A percentile compares a stretch with the other conserved stretches of the same genome.
Evolutionary conservation across 2,329 filamentous ascomycete species (phyloP).

Genomic region (Huntiella savannae): DNA sequence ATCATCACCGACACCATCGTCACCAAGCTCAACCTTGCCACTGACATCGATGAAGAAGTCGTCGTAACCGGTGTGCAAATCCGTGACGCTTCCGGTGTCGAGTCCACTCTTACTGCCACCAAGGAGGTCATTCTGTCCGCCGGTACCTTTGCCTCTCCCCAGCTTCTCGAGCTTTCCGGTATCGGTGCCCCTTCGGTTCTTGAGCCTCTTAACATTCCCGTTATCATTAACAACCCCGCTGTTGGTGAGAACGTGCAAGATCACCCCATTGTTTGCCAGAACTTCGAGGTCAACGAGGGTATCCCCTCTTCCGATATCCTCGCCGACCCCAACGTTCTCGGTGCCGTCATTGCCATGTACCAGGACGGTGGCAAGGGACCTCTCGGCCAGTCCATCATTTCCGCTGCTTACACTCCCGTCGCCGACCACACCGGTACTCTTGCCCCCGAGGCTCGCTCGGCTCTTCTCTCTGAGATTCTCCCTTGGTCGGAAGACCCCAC

Average conservation of each 20-base stretch:
- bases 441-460: slow-evolving; percentile 14
- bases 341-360: slow-evolving; percentile 19
- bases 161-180: slow-evolving; percentile 32
- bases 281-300: slow-evolving; percentile 23
- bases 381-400: slow-evolving; percentile 23
- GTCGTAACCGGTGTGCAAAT: slow-evolving; percentile 19
- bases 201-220: slow-evolving; percentile 23
- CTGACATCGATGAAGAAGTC: slow-evolving; percentile 14
- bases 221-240: slow-evolving; percentile 31
- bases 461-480: slow-evolving; percentile 14
- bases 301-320: slow-evolving; percentile 16
- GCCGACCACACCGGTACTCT: slow-evolving; percentile 17
- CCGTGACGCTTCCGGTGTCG: slow-evolving; percentile 2
- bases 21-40: slow-evolving; percentile 18
- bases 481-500: slow-evolving; percentile 12
- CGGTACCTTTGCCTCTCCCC: slow-evolving; percentile 31
- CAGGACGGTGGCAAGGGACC: slow-evolving; percentile 18
- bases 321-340: slow-evolving; percentile 18
- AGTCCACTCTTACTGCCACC: slow-evolving; percentile 16
- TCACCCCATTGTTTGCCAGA: slow-evolving; percentile 19
- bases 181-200: slow-evolving; percentile 26
- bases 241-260: slow-evolving; percentile 42
- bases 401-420: slow-evolving; percentile 19
- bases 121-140: slow-evolving; percentile 31
- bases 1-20: slow-evolving; percentile 19